These are phyloP conservation scores for Aspergillus transmontanensis DNA, from an alignment of 2,329 filamentous ascomycete species.

Conservation along the genomic window DNA sequence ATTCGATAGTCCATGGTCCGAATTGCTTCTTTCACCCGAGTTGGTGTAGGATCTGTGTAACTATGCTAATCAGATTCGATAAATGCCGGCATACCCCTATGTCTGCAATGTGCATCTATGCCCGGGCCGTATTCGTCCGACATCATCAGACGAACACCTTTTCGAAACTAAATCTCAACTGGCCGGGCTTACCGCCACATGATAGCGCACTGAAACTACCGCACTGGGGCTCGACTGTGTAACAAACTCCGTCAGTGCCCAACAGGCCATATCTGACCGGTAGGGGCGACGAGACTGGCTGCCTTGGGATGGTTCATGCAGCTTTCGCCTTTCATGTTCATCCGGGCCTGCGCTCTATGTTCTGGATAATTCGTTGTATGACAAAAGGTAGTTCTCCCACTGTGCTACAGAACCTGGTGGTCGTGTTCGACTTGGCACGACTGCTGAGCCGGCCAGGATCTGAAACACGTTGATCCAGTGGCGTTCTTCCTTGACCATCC, in stretches of 20 bases:
- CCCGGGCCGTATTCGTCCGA: conserved; percentile 4
- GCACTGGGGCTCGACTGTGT: neutral
- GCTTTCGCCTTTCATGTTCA: neutral
- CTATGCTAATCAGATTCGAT: neutral
- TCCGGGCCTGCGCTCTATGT: neutral
- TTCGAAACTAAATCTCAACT: neutral
- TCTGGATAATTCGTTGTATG: conserved; percentile 1
- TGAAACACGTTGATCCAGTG: conserved; percentile 1
- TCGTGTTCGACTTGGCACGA: neutral
- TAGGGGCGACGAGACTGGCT: neutral
- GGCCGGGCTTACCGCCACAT: conserved; percentile 2
- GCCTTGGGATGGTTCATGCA: neutral
- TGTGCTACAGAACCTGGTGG: conserved; percentile 1
- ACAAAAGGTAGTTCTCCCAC: neutral
- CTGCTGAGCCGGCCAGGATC: neutral
- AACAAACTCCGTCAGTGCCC: neutral
- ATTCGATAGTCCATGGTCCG: neutral
- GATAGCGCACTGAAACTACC: neutral
- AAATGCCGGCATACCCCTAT: conserved; percentile 5
- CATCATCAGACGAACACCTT: conserved; percentile 5
- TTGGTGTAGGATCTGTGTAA: conserved; percentile 1
- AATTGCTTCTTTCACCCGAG: neutral
- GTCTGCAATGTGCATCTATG: neutral
- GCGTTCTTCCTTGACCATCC: neutral
- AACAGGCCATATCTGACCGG: conserved; percentile 1